phyloP scores from a whole-genome alignment of 2,329 filamentous ascomycete species.

The Tetracladium maxilliforme region DNA sequence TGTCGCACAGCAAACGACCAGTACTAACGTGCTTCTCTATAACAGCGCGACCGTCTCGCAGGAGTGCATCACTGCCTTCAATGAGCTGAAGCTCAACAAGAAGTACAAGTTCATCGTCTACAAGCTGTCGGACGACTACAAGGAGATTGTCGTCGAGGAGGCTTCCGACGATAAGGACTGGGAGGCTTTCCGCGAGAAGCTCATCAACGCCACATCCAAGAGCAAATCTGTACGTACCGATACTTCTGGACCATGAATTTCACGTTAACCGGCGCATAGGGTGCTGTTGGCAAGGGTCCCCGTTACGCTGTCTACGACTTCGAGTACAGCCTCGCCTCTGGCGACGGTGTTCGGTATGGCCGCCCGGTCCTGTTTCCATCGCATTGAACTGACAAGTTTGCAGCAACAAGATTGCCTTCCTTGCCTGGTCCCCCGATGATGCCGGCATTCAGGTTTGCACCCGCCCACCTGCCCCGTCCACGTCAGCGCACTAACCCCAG shows the following conservation, averaged over 20 bases:
- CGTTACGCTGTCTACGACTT: slow-evolving; percentile 81
- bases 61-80: slow-evolving; percentile 59
- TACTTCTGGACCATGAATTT: neutral
- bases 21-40: slow-evolving; percentile 1
- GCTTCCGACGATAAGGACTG: slow-evolving; percentile 52
- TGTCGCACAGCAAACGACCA: slow-evolving; percentile 1
- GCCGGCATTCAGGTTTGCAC: slow-evolving; percentile 52
- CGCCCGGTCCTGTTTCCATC: no score
- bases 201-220: slow-evolving; percentile 60
- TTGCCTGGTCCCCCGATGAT: slow-evolving; percentile 72
- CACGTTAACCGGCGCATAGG: slow-evolving; percentile 21
- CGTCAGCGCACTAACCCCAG: no score
- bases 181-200: slow-evolving; percentile 61
- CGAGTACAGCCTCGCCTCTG: slow-evolving; percentile 56
- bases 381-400: slow-evolving; percentile 6
- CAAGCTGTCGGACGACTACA: slow-evolving; percentile 75
- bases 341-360: slow-evolving; percentile 56
- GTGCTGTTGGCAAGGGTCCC: slow-evolving; percentile 48
- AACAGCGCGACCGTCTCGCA: slow-evolving; percentile 54
- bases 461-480: slow-evolving; percentile 5
- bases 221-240: slow-evolving; percentile 44
- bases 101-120: slow-evolving; percentile 77
- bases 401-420: slow-evolving; percentile 68
- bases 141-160: slow-evolving; percentile 69
- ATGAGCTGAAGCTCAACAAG: slow-evolving; percentile 72